A percentile compares a stretch with the other conserved stretches of the same genome.
Evolutionary conservation across 805 yeast species (phyloP).

Genomic region (Deakozyma indianensis): DNA sequence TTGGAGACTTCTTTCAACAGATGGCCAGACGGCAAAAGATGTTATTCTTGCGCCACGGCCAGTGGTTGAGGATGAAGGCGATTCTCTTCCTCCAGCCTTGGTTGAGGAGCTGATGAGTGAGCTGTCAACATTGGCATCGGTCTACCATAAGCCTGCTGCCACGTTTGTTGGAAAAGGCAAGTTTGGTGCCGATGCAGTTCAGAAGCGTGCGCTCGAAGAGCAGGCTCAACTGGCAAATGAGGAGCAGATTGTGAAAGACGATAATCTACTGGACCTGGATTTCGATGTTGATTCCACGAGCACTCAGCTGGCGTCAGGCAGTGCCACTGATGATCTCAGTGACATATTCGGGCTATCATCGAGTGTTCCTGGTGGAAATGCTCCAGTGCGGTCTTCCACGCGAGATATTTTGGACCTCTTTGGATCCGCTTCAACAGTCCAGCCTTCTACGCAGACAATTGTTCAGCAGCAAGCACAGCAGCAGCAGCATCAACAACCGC

Average conservation of each 20-base stretch:
- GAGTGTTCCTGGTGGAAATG: background rate
- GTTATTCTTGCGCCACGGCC: constrained; percentile 54
- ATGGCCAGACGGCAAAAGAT: constrained; percentile 55
- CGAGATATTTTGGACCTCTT: constrained; percentile 1
- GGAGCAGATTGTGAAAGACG: constrained; percentile 38
- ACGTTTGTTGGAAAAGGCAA: constrained; percentile 37
- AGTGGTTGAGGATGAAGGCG: constrained; percentile 55
- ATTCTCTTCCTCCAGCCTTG: constrained; percentile 52
- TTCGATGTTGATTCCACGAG: constrained; percentile 31
- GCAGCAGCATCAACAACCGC: background rate
- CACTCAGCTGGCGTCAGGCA: background rate
- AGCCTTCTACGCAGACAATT: background rate
- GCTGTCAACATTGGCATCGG: constrained; percentile 73
- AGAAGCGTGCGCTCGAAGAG: constrained; percentile 51
- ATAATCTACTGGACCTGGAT: constrained; percentile 70
- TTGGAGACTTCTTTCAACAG: constrained; percentile 76
- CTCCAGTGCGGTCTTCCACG: background rate
- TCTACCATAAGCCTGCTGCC: constrained; percentile 71
- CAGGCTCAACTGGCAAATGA: constrained; percentile 61
- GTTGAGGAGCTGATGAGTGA: constrained; percentile 60
- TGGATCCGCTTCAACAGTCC: background rate
- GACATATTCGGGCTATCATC: background rate
- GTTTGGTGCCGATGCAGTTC: constrained; percentile 27
- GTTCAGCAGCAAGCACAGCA: background rate
- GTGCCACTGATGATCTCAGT: background rate